Base-by-base conservation (phyloP, 768 basidiomycete species). In the Mycena floridula region DNA sequence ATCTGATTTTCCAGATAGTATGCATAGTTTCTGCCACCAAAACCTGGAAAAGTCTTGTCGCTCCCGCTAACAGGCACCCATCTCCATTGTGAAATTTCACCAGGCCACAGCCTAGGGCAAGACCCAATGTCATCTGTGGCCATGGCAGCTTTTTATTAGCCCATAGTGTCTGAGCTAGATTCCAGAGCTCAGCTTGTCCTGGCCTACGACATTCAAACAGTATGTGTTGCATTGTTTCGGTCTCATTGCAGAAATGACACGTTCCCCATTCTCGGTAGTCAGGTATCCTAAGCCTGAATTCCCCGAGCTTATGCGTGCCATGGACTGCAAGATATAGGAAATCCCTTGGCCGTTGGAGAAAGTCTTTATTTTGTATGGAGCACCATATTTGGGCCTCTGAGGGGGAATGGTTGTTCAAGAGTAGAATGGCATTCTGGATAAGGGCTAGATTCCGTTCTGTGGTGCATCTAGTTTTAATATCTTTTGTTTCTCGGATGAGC, bases 141-240 rank as follows among this genome's bases (percentile, higher is more conserved):
- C 3, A 39, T 49, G 11, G 47, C 26, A 23, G 9, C 9, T 9
- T 9, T 30, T 38, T 58, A 8, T 42, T 59, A 0, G 20, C 16
- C 47, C 57, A 60, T 1, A 60, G 20, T n/a, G 49, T 28, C 28
- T 49, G 37, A 0, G 49, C 51, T 1, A 52, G 27, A 12, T 45
- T 20, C 63, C 63, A 66, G 4, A 60, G 32, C 20, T n/a, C 18
- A 23, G 42, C 40, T 39, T 60, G 60, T 0, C 57, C 58, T 2
- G 50, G 44, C 1, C 39, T 46, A 37, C 25, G 24, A 38, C 65
- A 66, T 21, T 61, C 44, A 0, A 40, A 47, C 1, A 65, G 51
- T 5, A 64, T 63, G 37, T 67, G 64, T 7, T 57, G 53, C 47
- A 67, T 53, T 8, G 55, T 27, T 38, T 66, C 65, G 8, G 12